These are phyloP conservation scores for Hypoxylon sp. DNA, from an alignment of 2,329 filamentous ascomycete species.

Conservation along the genomic window DNA sequence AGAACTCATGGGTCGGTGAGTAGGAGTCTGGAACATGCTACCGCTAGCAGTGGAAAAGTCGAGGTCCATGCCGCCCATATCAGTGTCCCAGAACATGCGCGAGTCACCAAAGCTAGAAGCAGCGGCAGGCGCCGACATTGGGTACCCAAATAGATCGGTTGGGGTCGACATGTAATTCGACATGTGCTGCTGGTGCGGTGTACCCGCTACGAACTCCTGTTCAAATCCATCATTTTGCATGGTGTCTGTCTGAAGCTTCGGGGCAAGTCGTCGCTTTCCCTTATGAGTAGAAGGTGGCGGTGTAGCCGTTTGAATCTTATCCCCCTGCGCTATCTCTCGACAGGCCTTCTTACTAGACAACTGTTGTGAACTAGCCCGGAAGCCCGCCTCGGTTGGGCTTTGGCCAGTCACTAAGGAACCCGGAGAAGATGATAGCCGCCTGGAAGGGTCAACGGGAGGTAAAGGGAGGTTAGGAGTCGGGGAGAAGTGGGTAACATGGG, in stretches of 20 bases:
- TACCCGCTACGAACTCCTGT: slow-evolving; percentile 66
- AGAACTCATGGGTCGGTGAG: slow-evolving; percentile 65
- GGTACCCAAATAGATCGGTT: slow-evolving; percentile 72
- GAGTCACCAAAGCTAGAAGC: slow-evolving; percentile 62
- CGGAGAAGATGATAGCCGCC: slow-evolving; percentile 72
- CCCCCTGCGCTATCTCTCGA: slow-evolving; percentile 59
- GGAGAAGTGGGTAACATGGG: slow-evolving; percentile 75
- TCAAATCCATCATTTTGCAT: slow-evolving; percentile 73
- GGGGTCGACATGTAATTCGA: slow-evolving; percentile 63
- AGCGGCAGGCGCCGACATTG: slow-evolving; percentile 70
- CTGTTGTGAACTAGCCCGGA: slow-evolving; percentile 50
- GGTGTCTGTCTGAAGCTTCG: slow-evolving; percentile 61
- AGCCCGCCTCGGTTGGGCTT: slow-evolving; percentile 53
- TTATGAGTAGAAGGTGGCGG: slow-evolving; percentile 72
- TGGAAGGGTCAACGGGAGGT: slow-evolving; percentile 72
- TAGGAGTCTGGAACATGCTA: slow-evolving; percentile 62
- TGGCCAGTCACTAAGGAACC: slow-evolving; percentile 57
- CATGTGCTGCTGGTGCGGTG: slow-evolving; percentile 66
- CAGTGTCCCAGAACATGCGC: slow-evolving; percentile 70
- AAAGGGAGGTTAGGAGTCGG: slow-evolving; percentile 67
- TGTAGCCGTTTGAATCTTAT: slow-evolving; percentile 68
- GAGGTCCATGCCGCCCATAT: slow-evolving; percentile 72
- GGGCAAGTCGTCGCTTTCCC: slow-evolving; percentile 68
- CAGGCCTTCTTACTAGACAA: slow-evolving; percentile 63
- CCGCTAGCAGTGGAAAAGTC: slow-evolving; percentile 66